These are phyloP conservation scores for Globisporangium polare DNA, from an alignment of 352 stramenopile genomes.

Conservation along the genomic window DNA sequence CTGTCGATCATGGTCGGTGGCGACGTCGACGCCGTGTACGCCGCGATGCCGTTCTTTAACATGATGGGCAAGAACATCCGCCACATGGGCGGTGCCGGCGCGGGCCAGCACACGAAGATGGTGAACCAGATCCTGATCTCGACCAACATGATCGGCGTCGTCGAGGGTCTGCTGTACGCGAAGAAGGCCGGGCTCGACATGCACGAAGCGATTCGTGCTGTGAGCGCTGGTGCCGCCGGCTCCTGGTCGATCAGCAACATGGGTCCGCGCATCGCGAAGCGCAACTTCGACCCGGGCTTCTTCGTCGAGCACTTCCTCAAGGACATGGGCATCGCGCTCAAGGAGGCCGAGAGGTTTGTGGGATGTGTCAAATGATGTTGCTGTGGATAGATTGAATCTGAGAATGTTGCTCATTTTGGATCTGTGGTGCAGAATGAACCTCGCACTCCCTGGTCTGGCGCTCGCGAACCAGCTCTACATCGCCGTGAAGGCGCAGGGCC, in stretches of 20 bases:
- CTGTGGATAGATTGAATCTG: not conserved
- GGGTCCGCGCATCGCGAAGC: constrained; percentile 84
- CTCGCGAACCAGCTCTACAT: constrained; percentile 87
- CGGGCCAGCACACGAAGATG: constrained; percentile 90
- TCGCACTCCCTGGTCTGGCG: constrained; percentile 79
- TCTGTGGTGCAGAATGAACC: constrained; percentile 58
- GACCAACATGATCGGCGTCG: constrained; percentile 88
- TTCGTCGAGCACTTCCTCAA: constrained; percentile 92
- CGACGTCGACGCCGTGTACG: constrained; percentile 77
- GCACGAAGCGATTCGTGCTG: constrained; percentile 81
- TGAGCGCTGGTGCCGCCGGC: constrained; percentile 81
- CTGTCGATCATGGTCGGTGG: constrained; percentile 91
- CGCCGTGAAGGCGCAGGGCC: constrained; percentile 79
- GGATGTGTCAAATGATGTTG: not conserved
- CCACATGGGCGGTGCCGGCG: constrained; percentile 81
- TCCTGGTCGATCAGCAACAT: constrained; percentile 91
- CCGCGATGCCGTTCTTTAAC: constrained; percentile 82
- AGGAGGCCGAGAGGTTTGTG: constrained; percentile 69
- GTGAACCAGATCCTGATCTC: constrained; percentile 90
- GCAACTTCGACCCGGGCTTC: constrained; percentile 88
- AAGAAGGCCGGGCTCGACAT: constrained; percentile 86
- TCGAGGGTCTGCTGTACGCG: constrained; percentile 86
- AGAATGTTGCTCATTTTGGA: not conserved
- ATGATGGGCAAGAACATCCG: constrained; percentile 89
- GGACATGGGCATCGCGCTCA: constrained; percentile 88